Percentiles rank a stretch among this genome's conserved stretches.
phyloP scores from a whole-genome alignment of 192 early-diverging fungal genomes.

The Entomortierella lignicola region DNA sequence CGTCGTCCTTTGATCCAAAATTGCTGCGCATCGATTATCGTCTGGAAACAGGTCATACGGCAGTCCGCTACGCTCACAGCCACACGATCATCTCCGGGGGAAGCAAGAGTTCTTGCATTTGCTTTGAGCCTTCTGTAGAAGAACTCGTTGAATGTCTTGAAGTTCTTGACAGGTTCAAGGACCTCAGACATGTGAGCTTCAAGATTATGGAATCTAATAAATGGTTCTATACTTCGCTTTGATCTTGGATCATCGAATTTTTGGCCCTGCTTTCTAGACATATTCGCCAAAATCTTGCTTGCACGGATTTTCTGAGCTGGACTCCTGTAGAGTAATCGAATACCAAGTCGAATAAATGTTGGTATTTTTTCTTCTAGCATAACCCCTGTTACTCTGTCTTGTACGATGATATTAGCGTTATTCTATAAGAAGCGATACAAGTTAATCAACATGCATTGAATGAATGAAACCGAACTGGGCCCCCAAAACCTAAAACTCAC shows the following conservation, averaged over 20 bases:
- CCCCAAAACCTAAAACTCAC: constrained; percentile 14
- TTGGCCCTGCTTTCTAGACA: constrained; percentile 76
- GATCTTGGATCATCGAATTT: constrained; percentile 79
- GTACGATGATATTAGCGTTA: constrained; percentile 82
- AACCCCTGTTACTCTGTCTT: constrained; percentile 74
- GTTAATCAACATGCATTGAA: neutral
- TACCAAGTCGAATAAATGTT: constrained; percentile 80
- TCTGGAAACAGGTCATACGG: constrained; percentile 74
- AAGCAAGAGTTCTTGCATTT: constrained; percentile 60
- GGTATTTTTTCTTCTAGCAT: constrained; percentile 84
- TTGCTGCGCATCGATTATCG: constrained; percentile 68
- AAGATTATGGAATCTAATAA: constrained; percentile 79
- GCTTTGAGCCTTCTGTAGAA: constrained; percentile 85
- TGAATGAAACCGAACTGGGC: too few relatives aligned
- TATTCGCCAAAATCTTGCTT: constrained; percentile 58
- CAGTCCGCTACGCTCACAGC: constrained; percentile 82
- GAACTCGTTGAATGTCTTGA: constrained; percentile 86
- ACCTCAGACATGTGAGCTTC: constrained; percentile 71
- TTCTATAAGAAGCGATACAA: constrained; percentile 45
- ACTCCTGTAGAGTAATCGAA: constrained; percentile 80
- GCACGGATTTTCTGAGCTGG: constrained; percentile 60
- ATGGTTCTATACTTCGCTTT: constrained; percentile 72
- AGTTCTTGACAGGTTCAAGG: constrained; percentile 72
- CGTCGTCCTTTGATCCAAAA: constrained; percentile 87
- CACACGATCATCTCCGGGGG: constrained; percentile 62